Percentiles rank a stretch among this genome's conserved stretches.
These are phyloP conservation scores for Fusarium longipes DNA, from an alignment of 2,329 filamentous ascomycete genomes.

Conservation along the genomic window DNA sequence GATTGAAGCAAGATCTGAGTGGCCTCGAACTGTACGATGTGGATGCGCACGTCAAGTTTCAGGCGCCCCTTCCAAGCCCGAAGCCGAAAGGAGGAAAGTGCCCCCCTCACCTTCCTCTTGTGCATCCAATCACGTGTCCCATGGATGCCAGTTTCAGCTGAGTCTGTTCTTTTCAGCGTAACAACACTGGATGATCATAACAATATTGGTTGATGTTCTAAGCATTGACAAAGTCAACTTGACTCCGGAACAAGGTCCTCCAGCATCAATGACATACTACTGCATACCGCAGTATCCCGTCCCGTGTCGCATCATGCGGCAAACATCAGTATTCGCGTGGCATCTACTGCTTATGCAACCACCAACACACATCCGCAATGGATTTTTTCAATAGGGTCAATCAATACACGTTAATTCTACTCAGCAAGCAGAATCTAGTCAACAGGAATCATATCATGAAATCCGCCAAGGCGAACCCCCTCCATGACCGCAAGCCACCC, in stretches of 20 bases:
- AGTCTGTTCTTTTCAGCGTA: slow-evolving; percentile 29
- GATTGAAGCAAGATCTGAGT: slow-evolving; percentile 32
- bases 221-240: slow-evolving; percentile 12
- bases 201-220: slow-evolving; percentile 3
- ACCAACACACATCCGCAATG: not conserved
- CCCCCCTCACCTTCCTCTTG: slow-evolving; percentile 15
- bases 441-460: not conserved
- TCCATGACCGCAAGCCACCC: not conserved
- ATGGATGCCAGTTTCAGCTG: slow-evolving; percentile 39
- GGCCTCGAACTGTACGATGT: slow-evolving; percentile 14
- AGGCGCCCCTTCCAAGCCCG: slow-evolving; percentile 36
- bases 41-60: slow-evolving; percentile 29
- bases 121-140: slow-evolving; percentile 36
- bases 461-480: slow-evolving; percentile 4
- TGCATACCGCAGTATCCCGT: not conserved
- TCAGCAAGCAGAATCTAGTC: not conserved
- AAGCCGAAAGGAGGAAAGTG: slow-evolving; percentile 32
- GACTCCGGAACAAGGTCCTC: slow-evolving; percentile 3
- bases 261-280: slow-evolving; percentile 19
- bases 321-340: slow-evolving; percentile 15
- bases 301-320: slow-evolving; percentile 1
- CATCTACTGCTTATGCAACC: slow-evolving; percentile 5
- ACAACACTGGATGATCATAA: slow-evolving; percentile 28
- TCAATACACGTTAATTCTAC: not conserved
- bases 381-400: not conserved